Evolutionary conservation across 768 basidiomycete genomes (phyloP).

Genomic region (Boletus patriciae): DNA sequence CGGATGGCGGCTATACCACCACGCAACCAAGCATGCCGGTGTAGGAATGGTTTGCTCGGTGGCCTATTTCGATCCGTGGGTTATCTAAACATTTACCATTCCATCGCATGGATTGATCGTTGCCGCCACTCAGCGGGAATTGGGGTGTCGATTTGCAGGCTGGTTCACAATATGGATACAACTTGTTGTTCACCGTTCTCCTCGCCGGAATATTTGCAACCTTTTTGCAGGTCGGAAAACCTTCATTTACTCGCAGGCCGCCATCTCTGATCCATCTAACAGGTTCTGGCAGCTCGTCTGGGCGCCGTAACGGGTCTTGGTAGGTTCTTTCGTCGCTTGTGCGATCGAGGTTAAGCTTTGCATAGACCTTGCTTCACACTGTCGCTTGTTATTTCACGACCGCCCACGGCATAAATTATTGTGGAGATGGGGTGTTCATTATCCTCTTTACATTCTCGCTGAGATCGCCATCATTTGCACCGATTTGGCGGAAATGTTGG

Average conservation of each 20-base stretch:
- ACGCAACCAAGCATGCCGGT: slow-evolving; percentile 67
- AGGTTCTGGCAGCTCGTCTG: slow-evolving; percentile 77
- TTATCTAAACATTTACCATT: slow-evolving; percentile 10
- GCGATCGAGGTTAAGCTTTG: slow-evolving; percentile 17
- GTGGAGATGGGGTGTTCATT: slow-evolving; percentile 59
- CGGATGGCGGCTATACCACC: slow-evolving; percentile 41
- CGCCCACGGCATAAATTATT: slow-evolving; percentile 57
- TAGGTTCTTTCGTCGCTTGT: slow-evolving; percentile 31
- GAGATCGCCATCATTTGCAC: slow-evolving; percentile 77
- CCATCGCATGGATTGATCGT: not conserved
- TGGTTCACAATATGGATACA: slow-evolving; percentile 82
- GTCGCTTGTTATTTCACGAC: slow-evolving; percentile 63
- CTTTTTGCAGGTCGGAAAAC: slow-evolving; percentile 61
- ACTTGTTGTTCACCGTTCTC: slow-evolving; percentile 81
- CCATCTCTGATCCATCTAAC: slow-evolving; percentile 5
- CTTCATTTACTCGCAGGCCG: not conserved
- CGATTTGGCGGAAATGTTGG: slow-evolving; percentile 78
- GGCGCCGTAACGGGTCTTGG: slow-evolving; percentile 83
- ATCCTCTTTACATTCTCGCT: slow-evolving; percentile 62
- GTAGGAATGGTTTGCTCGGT: slow-evolving; percentile 87
- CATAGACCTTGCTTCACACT: slow-evolving; percentile 61
- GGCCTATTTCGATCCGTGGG: slow-evolving; percentile 87
- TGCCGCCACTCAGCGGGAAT: slow-evolving; percentile 56
- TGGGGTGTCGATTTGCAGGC: slow-evolving; percentile 92
- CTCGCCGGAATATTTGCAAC: slow-evolving; percentile 81